Percentiles rank a stretch among this genome's conserved stretches.
Evolutionary conservation across 192 early-diverging fungal species (phyloP).

Genomic region (Coemansia sp.): DNA sequence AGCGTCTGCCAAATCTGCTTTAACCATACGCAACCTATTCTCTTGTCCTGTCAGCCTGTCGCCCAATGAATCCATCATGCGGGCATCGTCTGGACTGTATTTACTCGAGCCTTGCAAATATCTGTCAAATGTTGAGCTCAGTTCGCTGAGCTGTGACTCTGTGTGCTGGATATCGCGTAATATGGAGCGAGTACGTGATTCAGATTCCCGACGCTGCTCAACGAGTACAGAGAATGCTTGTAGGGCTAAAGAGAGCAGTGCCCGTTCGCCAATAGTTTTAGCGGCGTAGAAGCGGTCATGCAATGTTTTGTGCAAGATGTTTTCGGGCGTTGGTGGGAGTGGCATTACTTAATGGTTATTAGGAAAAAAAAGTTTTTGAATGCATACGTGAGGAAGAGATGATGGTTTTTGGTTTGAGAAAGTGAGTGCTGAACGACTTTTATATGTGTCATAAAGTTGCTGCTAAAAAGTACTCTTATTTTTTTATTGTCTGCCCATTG

Average conservation of each 20-base stretch:
- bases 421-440: not conserved
- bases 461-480: not conserved
- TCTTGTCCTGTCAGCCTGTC: conserved; percentile 19
- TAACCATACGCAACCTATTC: conserved; percentile 17
- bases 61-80: conserved; percentile 17
- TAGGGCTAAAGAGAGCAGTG: conserved; percentile 27
- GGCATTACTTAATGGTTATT: conserved; percentile 10
- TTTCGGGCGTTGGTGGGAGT: conserved; percentile 22
- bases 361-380: not conserved
- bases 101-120: conserved; percentile 15
- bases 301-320: conserved; percentile 33
- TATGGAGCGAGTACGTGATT: conserved; percentile 19
- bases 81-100: conserved; percentile 19
- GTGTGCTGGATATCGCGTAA: conserved; percentile 22
- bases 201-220: conserved; percentile 24
- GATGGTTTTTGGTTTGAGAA: not conserved
- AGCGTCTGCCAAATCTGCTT: conserved; percentile 26
- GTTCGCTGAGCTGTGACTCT: conserved; percentile 23
- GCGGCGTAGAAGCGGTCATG: conserved; percentile 36
- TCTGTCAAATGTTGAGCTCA: conserved; percentile 14
- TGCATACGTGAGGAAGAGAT: too few species aligned
- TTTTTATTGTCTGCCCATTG: not conserved
- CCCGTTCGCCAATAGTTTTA: conserved; percentile 23
- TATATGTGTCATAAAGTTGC: not conserved
- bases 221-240: conserved; percentile 20